Base-by-base conservation (phyloP, 2,329 filamentous ascomycete genomes). In the Fusarium tuaranense region DNA sequence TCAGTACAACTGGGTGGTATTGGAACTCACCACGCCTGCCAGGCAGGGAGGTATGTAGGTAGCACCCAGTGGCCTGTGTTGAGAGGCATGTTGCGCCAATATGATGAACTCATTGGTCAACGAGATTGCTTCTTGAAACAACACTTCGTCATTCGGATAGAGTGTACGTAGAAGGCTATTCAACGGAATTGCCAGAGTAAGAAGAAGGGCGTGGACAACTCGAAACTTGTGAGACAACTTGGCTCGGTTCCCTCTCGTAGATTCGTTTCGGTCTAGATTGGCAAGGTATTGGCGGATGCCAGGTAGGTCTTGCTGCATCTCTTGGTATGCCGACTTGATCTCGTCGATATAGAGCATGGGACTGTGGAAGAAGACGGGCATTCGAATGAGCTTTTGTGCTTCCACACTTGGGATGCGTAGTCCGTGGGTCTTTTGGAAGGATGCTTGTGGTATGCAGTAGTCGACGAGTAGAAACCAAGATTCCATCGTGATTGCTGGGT, bases 41-140 rank as follows among this genome's bases (percentile, higher is more conserved):
- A 72, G 25, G 5, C 64, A 71, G 1, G 48, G 55, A 0, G 68
- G 70, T 0, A 72, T 61, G 5, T 27, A 72, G 7, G 27, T 62
- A 7, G 68, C 70, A 5, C 64, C 68, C 0, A 71, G 38, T 13
- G 70, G 70, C 2, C 68, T 41, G 8, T 62, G 18, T 0, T 62
- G 27, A 2, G 12, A n/a, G 12, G n/a, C 51, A 3, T 18, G 14
- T 12, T 36, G 34, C 1, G 60, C 34, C 9, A 72, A 5, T 1
- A 25, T 0, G 2, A 65, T 53, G 0, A 68, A 38, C 27, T 64
- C 55, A 5, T 46, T 46, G 2, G 38, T 16, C 2, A 68, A 27
- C 0, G 27, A 20, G 6, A 53, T 44, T 30, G 57, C 64, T 18
- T 70, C 60, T 2, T 57, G 4, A 2, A 72, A 22, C 7, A 70